Evolutionary conservation across 306 rosid species (phyloP), one percentile per base, ranked within the genome.

Genomic region (Lotus japonicus): DNA sequence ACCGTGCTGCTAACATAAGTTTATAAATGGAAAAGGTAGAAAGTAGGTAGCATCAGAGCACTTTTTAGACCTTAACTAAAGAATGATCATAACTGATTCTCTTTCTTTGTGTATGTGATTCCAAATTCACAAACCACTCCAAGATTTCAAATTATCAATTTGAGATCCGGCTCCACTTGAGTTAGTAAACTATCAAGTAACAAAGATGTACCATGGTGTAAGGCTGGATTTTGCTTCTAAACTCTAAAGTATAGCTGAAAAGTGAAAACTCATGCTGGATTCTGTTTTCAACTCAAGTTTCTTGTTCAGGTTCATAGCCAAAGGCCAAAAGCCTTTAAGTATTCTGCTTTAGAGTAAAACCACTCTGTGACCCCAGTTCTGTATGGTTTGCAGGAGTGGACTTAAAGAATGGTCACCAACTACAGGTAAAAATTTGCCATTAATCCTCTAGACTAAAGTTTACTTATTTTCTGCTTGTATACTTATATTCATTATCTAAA

Each of bases 341-440:
- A n/a, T n/a, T n/a, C n/a, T n/a, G n/a, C n/a, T n/a, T n/a, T n/a
- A n/a, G n/a, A n/a, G n/a, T n/a, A n/a, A n/a, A n/a, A n/a, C n/a
- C n/a, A n/a, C 58, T 75, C 38, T 31, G 7, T 58, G 62, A 21
- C 26, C 26, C 26, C 26, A 21, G 3, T 21, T 21, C 3, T 21
- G 21, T 7, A 54, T 49, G n/a, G 42, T 71, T 66, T 66, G 41
- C 59, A 71, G 71, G 55, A 31, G 35, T 16, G 58, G 5, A 15
- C 61, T 81, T 77, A 58, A 58, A 66, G 63, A 26, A 53, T 80
- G 7, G 49, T 43, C 74, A 44, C 70, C 31, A 74, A 23, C 16
- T 53, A 64, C 36, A 28, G 64, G 83, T 74, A 59, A 70, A 80
- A 36, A 69, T 68, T 57, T 31, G 41, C 44, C 56, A 43, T 63